Evolutionary conservation across 2,329 filamentous ascomycete species (phyloP), one percentile per base, ranked within the genome.

Genomic region (Colletotrichum sansevieriae): DNA sequence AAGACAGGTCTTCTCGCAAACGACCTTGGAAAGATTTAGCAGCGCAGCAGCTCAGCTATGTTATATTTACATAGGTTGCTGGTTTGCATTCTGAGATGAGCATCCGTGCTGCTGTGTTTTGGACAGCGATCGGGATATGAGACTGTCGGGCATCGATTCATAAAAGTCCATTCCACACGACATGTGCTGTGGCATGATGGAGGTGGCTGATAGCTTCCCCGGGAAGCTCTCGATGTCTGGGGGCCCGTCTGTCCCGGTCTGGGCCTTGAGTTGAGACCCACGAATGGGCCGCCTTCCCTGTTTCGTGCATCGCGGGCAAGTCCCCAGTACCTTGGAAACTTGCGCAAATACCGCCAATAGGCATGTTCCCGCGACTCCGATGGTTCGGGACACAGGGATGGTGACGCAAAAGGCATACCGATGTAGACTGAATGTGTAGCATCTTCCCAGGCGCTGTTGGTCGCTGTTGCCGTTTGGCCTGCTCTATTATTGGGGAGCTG

Each of bases 351-450:
- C n/a, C 8, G 63, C 70, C 63, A 67, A 71, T 67, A 44, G 39
- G 39, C 54, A 70, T 70, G 70, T 71, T 54, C 67, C 49, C 29
- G 43, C 55, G 54, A 71, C 70, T 47, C 63, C 61, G 46, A 20
- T 29, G 18, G 39, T 37, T 20, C 37, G 41, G 65, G 62, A 65
- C 44, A 64, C 65, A 65, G 62, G 65, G 65, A 68, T 68, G 65
- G 56, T 68, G 65, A 68, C 62, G 65, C 65, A 59, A 52, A 46
- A 65, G 12, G 62, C 55, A 60, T 68, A 62, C 55, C 62, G 62
- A 49, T 55, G 20, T 54, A 35, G 20, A 25, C 51, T 63, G 60
- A 29, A 55, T 33, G 47, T 41, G 15, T 55, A 59, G 46, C 47
- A 20, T 29, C 55, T 61, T 25, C 47, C 60, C 44, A 20, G 57